These are phyloP conservation scores for Spathaspora arborariae DNA, from an alignment of 805 yeast species.

Conservation along the genomic window DNA sequence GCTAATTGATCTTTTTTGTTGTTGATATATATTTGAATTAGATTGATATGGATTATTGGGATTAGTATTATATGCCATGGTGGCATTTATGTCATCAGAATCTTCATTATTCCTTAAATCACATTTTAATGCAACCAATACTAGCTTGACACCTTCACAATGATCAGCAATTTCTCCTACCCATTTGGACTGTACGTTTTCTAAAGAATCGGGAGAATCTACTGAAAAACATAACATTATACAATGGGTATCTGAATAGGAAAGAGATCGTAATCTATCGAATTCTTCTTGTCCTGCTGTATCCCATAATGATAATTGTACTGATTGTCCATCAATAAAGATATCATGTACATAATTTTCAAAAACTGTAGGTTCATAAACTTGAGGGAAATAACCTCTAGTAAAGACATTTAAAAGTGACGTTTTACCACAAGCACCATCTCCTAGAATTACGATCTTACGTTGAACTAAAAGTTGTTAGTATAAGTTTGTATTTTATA, in stretches of 20 bases:
- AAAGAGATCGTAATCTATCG: conserved; percentile 86
- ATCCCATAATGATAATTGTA: conserved; percentile 93
- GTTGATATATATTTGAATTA: conserved; percentile 32
- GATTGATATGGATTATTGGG: conserved; percentile 27
- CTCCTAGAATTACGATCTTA: conserved; percentile 91
- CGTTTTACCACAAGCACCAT: conserved; percentile 99
- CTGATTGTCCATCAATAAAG: conserved; percentile 89
- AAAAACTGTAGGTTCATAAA: conserved; percentile 96
- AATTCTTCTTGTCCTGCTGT: conserved; percentile 99
- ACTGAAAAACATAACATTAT: conserved; percentile 95
- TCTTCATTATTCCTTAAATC: conserved; percentile 77
- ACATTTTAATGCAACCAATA: conserved; percentile 90
- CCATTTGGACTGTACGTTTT: conserved; percentile 95
- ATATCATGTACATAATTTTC: conserved; percentile 97
- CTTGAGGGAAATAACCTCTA: conserved; percentile 96
- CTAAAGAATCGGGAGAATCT: conserved; percentile 90
- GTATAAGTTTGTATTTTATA: conserved; percentile 2
- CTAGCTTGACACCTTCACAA: conserved; percentile 93
- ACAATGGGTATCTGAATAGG: conserved; percentile 94
- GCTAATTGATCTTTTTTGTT: conserved; percentile 56
- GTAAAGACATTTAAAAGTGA: conserved; percentile 93
- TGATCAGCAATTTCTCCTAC: conserved; percentile 95
- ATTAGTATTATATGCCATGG: conserved; percentile 17
- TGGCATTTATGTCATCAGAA: conserved; percentile 31
- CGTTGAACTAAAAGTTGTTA: conserved; percentile 56